phyloP scores from a whole-genome alignment of 176 grass and related monocot species.

The Zea mays region Zm-B73-REFERENCE-NAM-5.0 NC_050101.1:148981501-148982000 shows the following conservation, averaged over 20 bases:
- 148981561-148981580: slow-evolving; percentile 74
- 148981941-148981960: not conserved
- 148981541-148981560: slow-evolving; percentile 70
- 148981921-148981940: not conserved
- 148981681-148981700: not conserved
- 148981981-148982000: not conserved
- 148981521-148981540: slow-evolving; percentile 87
- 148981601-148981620: slow-evolving; percentile 67
- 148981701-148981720: not conserved
- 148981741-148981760: not conserved
- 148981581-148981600: slow-evolving; percentile 96
- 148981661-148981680: slow-evolving; percentile 5
- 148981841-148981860: slow-evolving; percentile 77
- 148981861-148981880: slow-evolving; percentile 70
- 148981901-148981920: slow-evolving; percentile 3
- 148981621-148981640: slow-evolving; percentile 33
- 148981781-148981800: not conserved
- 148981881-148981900: slow-evolving; percentile 55
- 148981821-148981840: slow-evolving; percentile 82
- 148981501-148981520: slow-evolving; percentile 75
- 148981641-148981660: slow-evolving; percentile 22
- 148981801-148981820: slow-evolving; percentile 4
- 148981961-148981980: not conserved
- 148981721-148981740: slow-evolving; percentile 5
- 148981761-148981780: not conserved